Percentiles rank a stretch among this genome's conserved stretches.
phyloP scores from a whole-genome alignment of 805 yeast genomes.

The Helenozyma baotianmanensis region DNA sequence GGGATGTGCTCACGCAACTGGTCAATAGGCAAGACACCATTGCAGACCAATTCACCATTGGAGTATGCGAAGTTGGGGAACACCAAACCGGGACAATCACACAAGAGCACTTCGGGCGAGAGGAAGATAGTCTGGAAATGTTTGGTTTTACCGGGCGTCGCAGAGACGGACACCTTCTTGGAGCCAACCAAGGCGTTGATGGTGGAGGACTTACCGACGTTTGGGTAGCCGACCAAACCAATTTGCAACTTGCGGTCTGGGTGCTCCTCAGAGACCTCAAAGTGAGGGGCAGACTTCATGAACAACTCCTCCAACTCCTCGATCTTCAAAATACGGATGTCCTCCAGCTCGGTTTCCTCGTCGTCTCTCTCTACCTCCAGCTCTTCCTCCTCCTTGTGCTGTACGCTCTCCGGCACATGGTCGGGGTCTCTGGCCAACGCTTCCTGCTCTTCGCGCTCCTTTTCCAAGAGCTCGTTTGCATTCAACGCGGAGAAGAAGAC shows the following conservation, averaged over 20 bases:
- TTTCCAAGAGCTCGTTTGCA: conserved; percentile 72
- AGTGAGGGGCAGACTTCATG: conserved; percentile 69
- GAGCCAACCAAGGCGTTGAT: conserved; percentile 95
- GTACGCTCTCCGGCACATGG: conserved; percentile 5
- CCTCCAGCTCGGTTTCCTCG: conserved; percentile 19
- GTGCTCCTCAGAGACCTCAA: conserved; percentile 51
- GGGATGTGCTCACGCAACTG: conserved; percentile 90
- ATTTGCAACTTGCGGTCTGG: conserved; percentile 68
- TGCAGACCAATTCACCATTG: conserved; percentile 93
- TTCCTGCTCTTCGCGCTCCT: conserved; percentile 46
- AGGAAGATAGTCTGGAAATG: conserved; percentile 95
- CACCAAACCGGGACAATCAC: conserved; percentile 99
- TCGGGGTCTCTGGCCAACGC: conserved; percentile 15
- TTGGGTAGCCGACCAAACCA: conserved; percentile 97
- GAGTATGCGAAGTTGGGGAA: conserved; percentile 97
- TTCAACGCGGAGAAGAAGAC: conserved; percentile 90
- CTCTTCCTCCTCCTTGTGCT: conserved; percentile 6
- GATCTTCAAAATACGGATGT: conserved; percentile 66
- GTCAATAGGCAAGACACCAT: conserved; percentile 98
- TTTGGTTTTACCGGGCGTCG: conserved; percentile 98
- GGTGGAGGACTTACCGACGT: conserved; percentile 92
- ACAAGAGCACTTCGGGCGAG: conserved; percentile 75
- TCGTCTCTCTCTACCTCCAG: conserved; percentile 3
- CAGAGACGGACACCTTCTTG: conserved; percentile 94
- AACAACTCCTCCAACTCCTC: conserved; percentile 83